Base-by-base conservation (phyloP, 2,329 filamentous ascomycete genomes). In the Calonectria henricotiae region DNA sequence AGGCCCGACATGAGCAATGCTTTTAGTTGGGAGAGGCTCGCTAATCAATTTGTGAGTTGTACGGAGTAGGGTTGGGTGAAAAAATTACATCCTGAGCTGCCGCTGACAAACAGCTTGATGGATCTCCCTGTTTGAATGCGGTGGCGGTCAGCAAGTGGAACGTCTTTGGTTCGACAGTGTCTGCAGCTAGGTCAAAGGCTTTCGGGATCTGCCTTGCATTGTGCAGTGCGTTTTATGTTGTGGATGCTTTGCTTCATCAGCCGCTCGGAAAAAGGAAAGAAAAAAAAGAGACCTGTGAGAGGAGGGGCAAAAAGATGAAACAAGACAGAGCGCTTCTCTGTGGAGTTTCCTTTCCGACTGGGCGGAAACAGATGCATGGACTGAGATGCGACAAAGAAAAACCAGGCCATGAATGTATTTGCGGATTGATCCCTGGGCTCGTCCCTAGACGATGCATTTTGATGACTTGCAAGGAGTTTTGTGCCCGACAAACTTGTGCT, bases 121-220 rank as follows among this genome's bases (percentile, higher is more conserved):
- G 55, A 41, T 41, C 25, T 51, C 43, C 55, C 25, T 30, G 43
- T 27, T 41, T 43, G 54, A 51, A 32, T 35, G 43, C 55, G 25
- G 65, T 70, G 64, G 69, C 71, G 70, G 71, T 73, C 67, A 72
- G 49, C 44, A 39, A 69, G 65, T 72, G 68, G 62, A 64, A 71
- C 65, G 44, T 23, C 20, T 58, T 44, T 66, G 51, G 63, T 71
- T 39, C 49, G 43, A 43, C 43, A 64, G 51, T 67, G 69, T 69
- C 60, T 72, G 55, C 46, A 44, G 35, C 44, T 23, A 64, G 67
- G 55, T 55, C 49, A 46, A 27, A 30, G 49, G 49, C 62, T 46
- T 41, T 54, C 44, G 67, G 64, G 66, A 61, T 58, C 61, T 68
- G 61, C 64, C 43, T 62, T 67, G 64, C 65, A 35, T 62, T 51